Evolutionary conservation across 306 rosid species (phyloP), one percentile per base, ranked within the genome.

Genomic region (Cajanus cajan): DNA sequence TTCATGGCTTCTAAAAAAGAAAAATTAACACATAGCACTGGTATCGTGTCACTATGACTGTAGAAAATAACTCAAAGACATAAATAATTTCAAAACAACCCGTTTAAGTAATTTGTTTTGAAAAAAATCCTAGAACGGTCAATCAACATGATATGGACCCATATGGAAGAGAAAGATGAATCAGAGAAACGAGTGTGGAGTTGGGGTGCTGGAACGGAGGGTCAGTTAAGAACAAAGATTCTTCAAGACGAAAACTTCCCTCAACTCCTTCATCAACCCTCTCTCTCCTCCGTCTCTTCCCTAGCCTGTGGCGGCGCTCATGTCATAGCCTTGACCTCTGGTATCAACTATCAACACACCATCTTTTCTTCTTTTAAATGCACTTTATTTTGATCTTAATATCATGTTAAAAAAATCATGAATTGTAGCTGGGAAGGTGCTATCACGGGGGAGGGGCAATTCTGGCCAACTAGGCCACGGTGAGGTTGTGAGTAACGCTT

Each of bases 151-250:
- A n/a, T n/a, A n/a, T n/a, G n/a, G n/a, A n/a, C n/a, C n/a, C n/a
- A n/a, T n/a, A n/a, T n/a, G 5, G 85, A 61, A 2, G 57, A 78
- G 2, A 4, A 44, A 34, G 65, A 77, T 8, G 16, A 45, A 70
- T 10, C 57, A 47, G 2, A 25, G 1, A 84, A 87, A 73, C 45
- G 83, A 74, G 19, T 92, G 61, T 91, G 98, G 99, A 91, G 97
- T 87, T 93, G 98, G 97, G 99, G 99, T 39, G 99, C 99, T 25
- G 98, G 99, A 81, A 93, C 96, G 0, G 98, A 95, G 34, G 96
- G 93, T 24, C 98, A 95, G 63, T 89, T 93, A 21, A 90, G 94
- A 47, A 91, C 90, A 2, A 86, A 76, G 5, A 78, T 15, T 22
- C 91, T 87, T 69, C 86, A 90, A 2, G 99, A 92, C 59, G 87